Evolutionary conservation across 2,329 filamentous ascomycete species (phyloP).

Genomic region (Aureobasidium sp.): DNA sequence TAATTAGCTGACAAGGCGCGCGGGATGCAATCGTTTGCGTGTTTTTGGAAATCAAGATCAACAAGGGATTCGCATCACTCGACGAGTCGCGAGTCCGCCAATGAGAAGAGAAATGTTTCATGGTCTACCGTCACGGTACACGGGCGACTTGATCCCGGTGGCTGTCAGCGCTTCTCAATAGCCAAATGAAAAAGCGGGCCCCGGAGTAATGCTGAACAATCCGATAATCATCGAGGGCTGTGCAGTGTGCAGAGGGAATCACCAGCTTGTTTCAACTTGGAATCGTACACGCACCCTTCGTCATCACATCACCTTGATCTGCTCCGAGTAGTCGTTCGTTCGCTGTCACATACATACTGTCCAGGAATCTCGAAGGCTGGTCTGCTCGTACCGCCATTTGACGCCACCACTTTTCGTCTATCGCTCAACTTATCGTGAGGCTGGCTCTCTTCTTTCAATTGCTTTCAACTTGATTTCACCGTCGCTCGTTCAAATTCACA

Average conservation of each 20-base stretch:
- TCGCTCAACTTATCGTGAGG: neutral
- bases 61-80: neutral
- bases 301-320: constrained; percentile 9
- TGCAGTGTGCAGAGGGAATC: constrained; percentile 1
- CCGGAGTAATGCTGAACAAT: neutral
- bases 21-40: neutral
- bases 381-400: neutral
- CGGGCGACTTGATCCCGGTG: neutral
- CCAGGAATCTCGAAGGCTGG: neutral
- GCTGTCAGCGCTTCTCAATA: neutral
- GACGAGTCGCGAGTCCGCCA: neutral
- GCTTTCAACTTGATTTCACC: neutral
- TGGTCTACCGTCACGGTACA: neutral
- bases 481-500: neutral
- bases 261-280: neutral
- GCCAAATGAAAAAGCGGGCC: neutral
- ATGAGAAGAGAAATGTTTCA: neutral
- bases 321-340: neutral
- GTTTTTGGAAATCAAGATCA: constrained; percentile 6
- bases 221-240: constrained; percentile 1
- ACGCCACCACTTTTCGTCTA: neutral
- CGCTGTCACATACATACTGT: neutral
- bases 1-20: neutral
- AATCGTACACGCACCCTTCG: neutral
- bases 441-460: neutral